These are phyloP conservation scores for Stagonosporopsis vannaccii DNA, from an alignment of 2,329 filamentous ascomycete genomes.

Conservation along the genomic window DNA sequence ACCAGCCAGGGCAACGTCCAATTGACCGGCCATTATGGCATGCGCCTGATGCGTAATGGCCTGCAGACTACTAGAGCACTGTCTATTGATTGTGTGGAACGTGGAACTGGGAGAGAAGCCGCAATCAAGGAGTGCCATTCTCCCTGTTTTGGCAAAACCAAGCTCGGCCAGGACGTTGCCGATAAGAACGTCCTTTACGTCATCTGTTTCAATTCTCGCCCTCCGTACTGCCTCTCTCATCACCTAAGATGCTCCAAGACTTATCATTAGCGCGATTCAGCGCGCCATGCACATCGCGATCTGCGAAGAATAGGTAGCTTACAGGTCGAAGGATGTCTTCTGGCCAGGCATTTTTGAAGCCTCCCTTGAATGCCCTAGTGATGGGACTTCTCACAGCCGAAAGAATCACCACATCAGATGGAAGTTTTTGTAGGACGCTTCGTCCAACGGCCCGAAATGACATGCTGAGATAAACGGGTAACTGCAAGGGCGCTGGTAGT, in stretches of 20 bases:
- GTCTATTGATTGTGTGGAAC: conserved; percentile 85
- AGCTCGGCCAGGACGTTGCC: conserved; percentile 83
- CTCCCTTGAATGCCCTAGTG: conserved; percentile 86
- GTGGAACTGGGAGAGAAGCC: conserved; percentile 89
- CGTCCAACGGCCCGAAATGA: not conserved
- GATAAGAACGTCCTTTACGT: conserved; percentile 43
- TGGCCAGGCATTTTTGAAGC: conserved; percentile 90
- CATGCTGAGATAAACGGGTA: not conserved
- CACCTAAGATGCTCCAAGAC: conserved; percentile 26
- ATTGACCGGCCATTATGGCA: conserved; percentile 78
- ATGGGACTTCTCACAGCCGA: conserved; percentile 87
- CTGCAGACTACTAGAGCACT: conserved; percentile 96
- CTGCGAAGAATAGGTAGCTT: conserved; percentile 15
- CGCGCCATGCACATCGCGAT: conserved; percentile 1
- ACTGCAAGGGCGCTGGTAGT: too few species aligned
- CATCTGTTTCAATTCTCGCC: conserved; percentile 33
- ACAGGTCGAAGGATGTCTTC: conserved; percentile 79
- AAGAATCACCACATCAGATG: conserved; percentile 95
- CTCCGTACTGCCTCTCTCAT: not conserved
- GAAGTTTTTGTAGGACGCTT: conserved; percentile 74
- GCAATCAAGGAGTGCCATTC: conserved; percentile 85
- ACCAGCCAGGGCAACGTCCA: conserved; percentile 85
- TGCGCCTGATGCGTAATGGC: conserved; percentile 93
- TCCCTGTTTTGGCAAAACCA: conserved; percentile 88
- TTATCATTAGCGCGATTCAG: not conserved